These are phyloP conservation scores for Vigna trinervia DNA, from an alignment of 306 rosid genomes.

Conservation along the genomic window DNA sequence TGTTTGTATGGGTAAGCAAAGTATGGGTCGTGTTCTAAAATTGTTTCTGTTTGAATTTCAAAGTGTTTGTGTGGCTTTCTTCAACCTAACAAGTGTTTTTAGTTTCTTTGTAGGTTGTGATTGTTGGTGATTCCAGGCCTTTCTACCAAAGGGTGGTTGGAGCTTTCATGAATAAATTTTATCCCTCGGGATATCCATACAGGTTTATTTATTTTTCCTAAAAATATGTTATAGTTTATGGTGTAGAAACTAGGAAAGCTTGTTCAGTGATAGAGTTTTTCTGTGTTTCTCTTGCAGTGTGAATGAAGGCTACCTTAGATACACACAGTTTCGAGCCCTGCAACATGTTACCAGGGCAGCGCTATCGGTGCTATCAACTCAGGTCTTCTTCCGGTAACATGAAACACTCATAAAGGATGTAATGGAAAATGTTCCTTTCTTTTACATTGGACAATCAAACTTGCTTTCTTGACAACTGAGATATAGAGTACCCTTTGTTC, in stretches of 20 bases:
- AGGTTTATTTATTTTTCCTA: conserved; percentile 50
- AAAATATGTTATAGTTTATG: not conserved
- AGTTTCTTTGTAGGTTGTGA: conserved; percentile 49
- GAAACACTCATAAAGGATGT: conserved; percentile 16
- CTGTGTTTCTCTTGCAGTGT: conserved; percentile 59
- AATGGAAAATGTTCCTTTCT: not conserved
- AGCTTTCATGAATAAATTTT: conserved; percentile 75
- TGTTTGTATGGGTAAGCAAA: not conserved
- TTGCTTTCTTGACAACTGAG: conserved; percentile 3
- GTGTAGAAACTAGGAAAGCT: not conserved
- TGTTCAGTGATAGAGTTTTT: not conserved
- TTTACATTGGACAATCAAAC: conserved; percentile 15
- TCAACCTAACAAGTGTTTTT: conserved; percentile 24
- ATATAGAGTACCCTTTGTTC: conserved; percentile 3
- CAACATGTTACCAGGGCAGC: conserved; percentile 88
- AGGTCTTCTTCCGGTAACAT: conserved; percentile 62
- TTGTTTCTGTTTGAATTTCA: not conserved
- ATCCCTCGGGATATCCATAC: conserved; percentile 93
- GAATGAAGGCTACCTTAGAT: conserved; percentile 90
- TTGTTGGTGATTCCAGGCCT: conserved; percentile 79
- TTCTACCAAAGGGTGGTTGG: conserved; percentile 61
- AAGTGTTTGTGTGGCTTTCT: conserved; percentile 16
- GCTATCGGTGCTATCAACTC: conserved; percentile 89
- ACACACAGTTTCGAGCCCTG: conserved; percentile 91
- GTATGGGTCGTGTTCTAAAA: not conserved